Percentiles rank a stretch among this genome's conserved stretches.
Evolutionary conservation across 805 yeast species (phyloP).

Genomic region (Scheffersomyces stipitis): DNA sequence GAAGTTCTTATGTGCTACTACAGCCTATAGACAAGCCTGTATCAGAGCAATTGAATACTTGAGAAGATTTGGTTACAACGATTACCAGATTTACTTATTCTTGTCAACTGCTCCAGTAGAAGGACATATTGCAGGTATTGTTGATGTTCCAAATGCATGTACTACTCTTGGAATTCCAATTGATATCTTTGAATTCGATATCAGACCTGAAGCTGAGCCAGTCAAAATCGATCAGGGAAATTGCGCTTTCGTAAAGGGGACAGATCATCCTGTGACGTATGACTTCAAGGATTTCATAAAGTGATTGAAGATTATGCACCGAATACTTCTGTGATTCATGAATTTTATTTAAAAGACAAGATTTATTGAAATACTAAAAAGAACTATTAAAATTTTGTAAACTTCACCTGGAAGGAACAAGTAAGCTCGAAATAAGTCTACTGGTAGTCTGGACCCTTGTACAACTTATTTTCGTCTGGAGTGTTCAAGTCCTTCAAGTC

Average conservation of each 20-base stretch:
- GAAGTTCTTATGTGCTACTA: slow-evolving; percentile 45
- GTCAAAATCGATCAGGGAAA: slow-evolving; percentile 30
- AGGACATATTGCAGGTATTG: slow-evolving; percentile 53
- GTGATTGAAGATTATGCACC: too few relatives aligned
- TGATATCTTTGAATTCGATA: slow-evolving; percentile 52
- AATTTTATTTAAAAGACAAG: neutral
- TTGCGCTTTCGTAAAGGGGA: slow-evolving; percentile 36
- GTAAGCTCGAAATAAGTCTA: too few relatives aligned
- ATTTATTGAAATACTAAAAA: neutral
- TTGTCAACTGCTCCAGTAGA: slow-evolving; percentile 50
- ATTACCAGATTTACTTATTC: slow-evolving; percentile 48
- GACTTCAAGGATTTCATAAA: slow-evolving; percentile 10
- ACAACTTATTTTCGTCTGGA: slow-evolving; percentile 18
- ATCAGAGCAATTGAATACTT: slow-evolving; percentile 49
- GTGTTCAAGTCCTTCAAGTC: slow-evolving; percentile 19
- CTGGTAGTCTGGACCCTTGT: slow-evolving; percentile 5
- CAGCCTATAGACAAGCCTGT: slow-evolving; percentile 53
- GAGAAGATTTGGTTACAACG: slow-evolving; percentile 50
- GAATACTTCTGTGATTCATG: neutral
- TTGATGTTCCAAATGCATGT: slow-evolving; percentile 53
- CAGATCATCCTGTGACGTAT: slow-evolving; percentile 12
- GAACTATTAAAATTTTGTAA: neutral
- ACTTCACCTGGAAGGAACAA: neutral
- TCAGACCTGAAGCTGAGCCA: slow-evolving; percentile 36
- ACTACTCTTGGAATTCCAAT: slow-evolving; percentile 52